phyloP scores from a whole-genome alignment of 2,329 filamentous ascomycete species.

The Epichloe festucae region DNA sequence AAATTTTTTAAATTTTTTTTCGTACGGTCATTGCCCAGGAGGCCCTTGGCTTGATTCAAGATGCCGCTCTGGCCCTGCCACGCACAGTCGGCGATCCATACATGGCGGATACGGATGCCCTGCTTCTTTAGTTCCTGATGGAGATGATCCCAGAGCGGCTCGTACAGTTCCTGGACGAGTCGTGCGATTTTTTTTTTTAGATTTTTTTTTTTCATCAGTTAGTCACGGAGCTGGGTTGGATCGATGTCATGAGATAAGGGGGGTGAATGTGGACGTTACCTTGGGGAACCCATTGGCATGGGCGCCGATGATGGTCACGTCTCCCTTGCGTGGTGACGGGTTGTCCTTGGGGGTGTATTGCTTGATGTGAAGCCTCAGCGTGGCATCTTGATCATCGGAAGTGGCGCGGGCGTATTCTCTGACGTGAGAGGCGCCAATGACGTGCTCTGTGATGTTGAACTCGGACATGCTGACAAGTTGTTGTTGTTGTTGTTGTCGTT shows the following conservation, averaged over 20 bases:
- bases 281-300: conserved; percentile 93
- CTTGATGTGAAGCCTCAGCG: conserved; percentile 64
- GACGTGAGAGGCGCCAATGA: conserved; percentile 62
- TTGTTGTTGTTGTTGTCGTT: background rate
- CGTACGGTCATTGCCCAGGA: conserved; percentile 70
- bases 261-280: conserved; percentile 27
- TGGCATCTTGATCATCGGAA: conserved; percentile 58
- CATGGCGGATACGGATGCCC: conserved; percentile 60
- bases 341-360: conserved; percentile 75
- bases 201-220: no score
- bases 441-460: conserved; percentile 62
- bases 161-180: conserved; percentile 63
- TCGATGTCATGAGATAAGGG: no score
- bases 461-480: background rate
- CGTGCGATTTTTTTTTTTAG: no score
- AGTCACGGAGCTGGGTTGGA: no score
- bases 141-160: conserved; percentile 81
- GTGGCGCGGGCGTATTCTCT: conserved; percentile 69
- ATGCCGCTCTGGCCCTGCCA: conserved; percentile 70
- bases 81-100: conserved; percentile 86
- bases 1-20: no score
- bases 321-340: conserved; percentile 51
- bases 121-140: conserved; percentile 40
- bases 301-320: conserved; percentile 73
- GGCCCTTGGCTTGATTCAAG: conserved; percentile 52